Conservation (phyloP, 2,329 filamentous ascomycete genomes). For the Aureobasidium sp. region DNA sequence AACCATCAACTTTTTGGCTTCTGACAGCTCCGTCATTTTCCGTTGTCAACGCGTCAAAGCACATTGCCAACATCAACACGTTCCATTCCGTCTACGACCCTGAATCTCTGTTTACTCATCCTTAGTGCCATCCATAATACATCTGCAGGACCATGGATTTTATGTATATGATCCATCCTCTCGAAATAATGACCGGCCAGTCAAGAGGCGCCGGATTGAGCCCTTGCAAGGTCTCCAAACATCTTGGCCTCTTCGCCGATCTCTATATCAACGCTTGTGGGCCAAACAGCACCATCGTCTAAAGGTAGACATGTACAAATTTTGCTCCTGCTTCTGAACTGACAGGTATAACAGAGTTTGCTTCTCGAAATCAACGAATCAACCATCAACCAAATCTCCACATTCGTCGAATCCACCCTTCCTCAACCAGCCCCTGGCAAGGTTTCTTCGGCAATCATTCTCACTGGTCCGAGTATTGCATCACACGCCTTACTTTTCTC, state of each 20-base stretch:
- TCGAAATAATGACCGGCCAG: constrained; percentile 25
- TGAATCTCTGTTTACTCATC: neutral
- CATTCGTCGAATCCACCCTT: constrained; percentile 23
- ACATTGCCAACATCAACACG: neutral
- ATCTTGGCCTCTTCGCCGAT: constrained; percentile 42
- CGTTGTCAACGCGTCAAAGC: neutral
- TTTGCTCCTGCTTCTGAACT: neutral
- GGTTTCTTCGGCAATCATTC: constrained; percentile 62
- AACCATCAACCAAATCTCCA: constrained; percentile 28
- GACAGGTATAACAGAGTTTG: constrained; percentile 20
- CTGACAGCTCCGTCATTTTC: neutral
- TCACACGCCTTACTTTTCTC: constrained; percentile 65
- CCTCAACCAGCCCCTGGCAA: constrained; percentile 28
- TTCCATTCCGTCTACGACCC: neutral
- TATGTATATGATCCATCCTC: constrained; percentile 33
- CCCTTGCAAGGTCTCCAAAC: constrained; percentile 22
- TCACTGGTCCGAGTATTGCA: constrained; percentile 70
- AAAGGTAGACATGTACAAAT: constrained; percentile 34
- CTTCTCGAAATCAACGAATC: constrained; percentile 32
- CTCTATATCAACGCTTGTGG: constrained; percentile 58
- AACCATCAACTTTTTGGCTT: neutral
- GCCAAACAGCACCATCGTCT: constrained; percentile 53
- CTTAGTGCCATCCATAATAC: too few species aligned
- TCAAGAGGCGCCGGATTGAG: constrained; percentile 32
- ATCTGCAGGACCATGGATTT: constrained; percentile 34